These are phyloP conservation scores for Chlamydomonas sphaeroides DNA, from an alignment of 139 green algal species.

Conservation along the genomic window DNA sequence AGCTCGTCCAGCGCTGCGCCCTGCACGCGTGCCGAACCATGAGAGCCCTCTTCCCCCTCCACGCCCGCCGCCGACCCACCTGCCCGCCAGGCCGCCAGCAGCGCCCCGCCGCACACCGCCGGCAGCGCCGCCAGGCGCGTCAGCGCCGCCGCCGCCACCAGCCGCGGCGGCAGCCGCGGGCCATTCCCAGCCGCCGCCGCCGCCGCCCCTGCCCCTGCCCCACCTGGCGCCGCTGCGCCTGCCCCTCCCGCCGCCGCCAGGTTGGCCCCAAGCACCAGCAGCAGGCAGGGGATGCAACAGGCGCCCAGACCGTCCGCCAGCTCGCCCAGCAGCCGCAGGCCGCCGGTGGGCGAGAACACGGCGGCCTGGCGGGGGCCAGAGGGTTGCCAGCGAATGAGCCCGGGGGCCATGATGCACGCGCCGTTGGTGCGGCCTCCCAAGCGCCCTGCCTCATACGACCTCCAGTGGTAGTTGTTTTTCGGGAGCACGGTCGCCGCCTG, in stretches of 20 bases:
- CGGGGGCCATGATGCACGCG: no score
- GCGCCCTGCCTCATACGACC: no score
- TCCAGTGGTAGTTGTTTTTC: no score
- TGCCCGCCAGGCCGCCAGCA: constrained; percentile 4
- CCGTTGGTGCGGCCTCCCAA: no score
- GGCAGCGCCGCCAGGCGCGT: constrained; percentile 52
- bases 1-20: no score
- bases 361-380: no score
- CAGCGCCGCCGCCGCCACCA: not conserved
- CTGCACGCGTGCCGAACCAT: no score
- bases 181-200: not conserved
- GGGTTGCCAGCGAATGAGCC: no score
- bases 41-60: no score
- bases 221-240: no score
- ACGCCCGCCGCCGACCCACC: not conserved
- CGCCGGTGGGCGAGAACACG: constrained; percentile 40
- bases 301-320: constrained; percentile 34
- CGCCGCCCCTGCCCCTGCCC: no score
- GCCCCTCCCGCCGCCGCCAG: constrained; percentile 24
- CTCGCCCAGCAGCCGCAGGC: constrained; percentile 50
- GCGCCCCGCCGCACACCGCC: constrained; percentile 32
- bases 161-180: constrained; percentile 13
- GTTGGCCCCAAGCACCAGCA: constrained; percentile 66
- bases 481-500: no score
- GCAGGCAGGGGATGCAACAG: constrained; percentile 53